Evolutionary conservation across 164 flowering plant genomes (phyloP).

Genomic region (grape (Vitis vinifera)): DNA sequence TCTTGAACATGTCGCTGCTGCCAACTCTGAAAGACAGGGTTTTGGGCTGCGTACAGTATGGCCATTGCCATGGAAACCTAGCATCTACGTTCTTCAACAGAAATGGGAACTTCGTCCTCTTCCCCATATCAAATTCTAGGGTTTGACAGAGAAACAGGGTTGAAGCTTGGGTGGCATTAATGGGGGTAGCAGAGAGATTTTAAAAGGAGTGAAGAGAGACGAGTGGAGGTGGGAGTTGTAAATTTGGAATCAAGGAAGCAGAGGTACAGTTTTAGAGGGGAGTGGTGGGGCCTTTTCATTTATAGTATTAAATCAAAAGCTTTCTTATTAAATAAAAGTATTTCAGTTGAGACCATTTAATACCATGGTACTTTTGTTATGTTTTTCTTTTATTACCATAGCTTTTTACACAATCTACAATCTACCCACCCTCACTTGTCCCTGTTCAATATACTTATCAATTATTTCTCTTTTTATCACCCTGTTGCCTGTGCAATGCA

Average conservation of each 20-base stretch:
- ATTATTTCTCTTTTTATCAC: no score
- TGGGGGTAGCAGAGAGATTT: neutral
- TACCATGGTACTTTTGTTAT: neutral
- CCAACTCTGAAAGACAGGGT: constrained; percentile 63
- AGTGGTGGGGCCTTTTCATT: constrained; percentile 23
- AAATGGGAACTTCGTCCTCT: constrained; percentile 45
- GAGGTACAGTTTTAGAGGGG: neutral
- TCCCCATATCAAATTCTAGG: constrained; percentile 18
- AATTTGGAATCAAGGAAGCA: neutral
- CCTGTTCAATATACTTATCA: no score
- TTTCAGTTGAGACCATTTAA: constrained; percentile 1
- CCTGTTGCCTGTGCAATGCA: no score
- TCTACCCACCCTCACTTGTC: no score
- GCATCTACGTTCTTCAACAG: constrained; percentile 18
- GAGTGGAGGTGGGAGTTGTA: constrained; percentile 7
- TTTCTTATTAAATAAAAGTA: constrained; percentile 3
- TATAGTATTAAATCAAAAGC: constrained; percentile 4
- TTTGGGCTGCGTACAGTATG: constrained; percentile 62
- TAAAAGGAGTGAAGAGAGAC: neutral
- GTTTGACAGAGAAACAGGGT: neutral
- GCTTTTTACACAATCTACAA: no score
- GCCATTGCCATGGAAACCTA: constrained; percentile 54
- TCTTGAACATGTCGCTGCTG: constrained; percentile 30
- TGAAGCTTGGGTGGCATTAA: no score
- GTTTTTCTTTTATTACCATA: no score